Percentiles rank a stretch among this genome's conserved stretches.
Conservation (phyloP, 805 yeast species). For the Phaffomyces opuntiae region DNA sequence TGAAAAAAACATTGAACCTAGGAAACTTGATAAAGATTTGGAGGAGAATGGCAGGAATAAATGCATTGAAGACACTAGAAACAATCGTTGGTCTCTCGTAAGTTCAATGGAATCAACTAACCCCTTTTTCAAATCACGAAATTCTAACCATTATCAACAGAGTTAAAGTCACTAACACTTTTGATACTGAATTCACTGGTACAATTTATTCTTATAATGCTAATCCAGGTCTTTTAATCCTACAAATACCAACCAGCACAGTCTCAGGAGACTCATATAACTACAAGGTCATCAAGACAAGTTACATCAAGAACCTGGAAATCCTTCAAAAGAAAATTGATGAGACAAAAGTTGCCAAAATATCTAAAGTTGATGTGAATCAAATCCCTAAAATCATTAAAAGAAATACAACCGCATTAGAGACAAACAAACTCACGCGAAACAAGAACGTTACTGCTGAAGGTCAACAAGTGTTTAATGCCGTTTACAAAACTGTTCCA, state of each 20-base stretch:
- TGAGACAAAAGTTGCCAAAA: conserved; percentile 12
- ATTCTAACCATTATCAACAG: conserved; percentile 21
- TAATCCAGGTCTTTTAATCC: conserved; percentile 29
- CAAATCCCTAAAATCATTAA: conserved; percentile 11
- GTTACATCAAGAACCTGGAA: conserved; percentile 48
- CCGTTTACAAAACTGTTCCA: conserved; percentile 36
- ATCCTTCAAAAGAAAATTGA: conserved; percentile 35
- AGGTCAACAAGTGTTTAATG: conserved; percentile 38
- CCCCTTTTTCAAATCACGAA: background rate
- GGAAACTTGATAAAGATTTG: too few relatives aligned
- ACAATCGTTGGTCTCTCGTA: conserved; percentile 11
- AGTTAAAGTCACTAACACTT: conserved; percentile 53
- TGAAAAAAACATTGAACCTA: too few relatives aligned
- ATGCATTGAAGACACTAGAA: conserved; percentile 6
- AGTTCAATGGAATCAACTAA: conserved; percentile 1
- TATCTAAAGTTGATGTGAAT: conserved; percentile 11
- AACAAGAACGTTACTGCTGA: conserved; percentile 33
- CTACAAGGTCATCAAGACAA: conserved; percentile 48
- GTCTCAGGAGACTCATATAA: conserved; percentile 14
- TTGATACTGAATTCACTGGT: conserved; percentile 55
- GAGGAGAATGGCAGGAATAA: conserved; percentile 2
- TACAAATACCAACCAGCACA: conserved; percentile 11
- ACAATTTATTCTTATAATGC: conserved; percentile 55
- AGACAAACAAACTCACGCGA: conserved; percentile 18
- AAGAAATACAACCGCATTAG: conserved; percentile 18